A percentile compares a stretch with the other conserved stretches of the same genome.
Conservation (phyloP, 2,329 filamentous ascomycete genomes). For the Triangularia verruculosa region DNA sequence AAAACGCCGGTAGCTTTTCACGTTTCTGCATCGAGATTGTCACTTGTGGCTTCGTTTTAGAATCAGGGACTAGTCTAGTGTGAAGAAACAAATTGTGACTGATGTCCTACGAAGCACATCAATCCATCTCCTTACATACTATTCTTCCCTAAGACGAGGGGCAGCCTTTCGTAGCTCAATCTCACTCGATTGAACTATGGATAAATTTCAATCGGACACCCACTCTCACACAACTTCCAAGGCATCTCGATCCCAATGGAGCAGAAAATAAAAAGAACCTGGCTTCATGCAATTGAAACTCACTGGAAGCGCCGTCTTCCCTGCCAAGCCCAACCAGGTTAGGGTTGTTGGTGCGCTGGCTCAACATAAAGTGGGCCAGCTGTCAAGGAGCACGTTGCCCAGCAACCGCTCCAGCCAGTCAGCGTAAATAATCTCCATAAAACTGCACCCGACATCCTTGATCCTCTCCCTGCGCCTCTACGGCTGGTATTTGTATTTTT, state of each 20-base stretch:
- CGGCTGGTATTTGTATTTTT: neutral
- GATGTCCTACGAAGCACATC: no score
- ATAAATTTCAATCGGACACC: neutral
- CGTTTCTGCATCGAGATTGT: neutral
- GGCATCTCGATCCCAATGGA: neutral
- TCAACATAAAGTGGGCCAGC: constrained; percentile 5
- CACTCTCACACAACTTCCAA: neutral
- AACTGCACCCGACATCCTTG: constrained; percentile 16
- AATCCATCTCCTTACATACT: neutral
- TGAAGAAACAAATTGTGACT: neutral
- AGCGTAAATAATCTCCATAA: constrained; percentile 24
- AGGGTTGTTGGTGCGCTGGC: constrained; percentile 2
- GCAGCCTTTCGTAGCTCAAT: no score
- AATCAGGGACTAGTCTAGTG: no score
- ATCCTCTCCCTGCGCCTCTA: constrained; percentile 13
- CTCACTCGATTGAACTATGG: no score
- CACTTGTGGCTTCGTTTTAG: neutral
- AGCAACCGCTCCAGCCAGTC: constrained; percentile 15
- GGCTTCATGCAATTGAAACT: neutral
- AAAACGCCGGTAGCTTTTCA: neutral
- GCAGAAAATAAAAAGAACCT: neutral
- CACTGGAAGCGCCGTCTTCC: neutral
- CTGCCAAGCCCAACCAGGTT: constrained; percentile 1
- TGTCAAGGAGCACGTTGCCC: constrained; percentile 20
- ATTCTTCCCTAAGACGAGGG: neutral